Base-by-base conservation (phyloP, 1,284 basidiomycete species). In the Sparassis latifolia region DNA sequence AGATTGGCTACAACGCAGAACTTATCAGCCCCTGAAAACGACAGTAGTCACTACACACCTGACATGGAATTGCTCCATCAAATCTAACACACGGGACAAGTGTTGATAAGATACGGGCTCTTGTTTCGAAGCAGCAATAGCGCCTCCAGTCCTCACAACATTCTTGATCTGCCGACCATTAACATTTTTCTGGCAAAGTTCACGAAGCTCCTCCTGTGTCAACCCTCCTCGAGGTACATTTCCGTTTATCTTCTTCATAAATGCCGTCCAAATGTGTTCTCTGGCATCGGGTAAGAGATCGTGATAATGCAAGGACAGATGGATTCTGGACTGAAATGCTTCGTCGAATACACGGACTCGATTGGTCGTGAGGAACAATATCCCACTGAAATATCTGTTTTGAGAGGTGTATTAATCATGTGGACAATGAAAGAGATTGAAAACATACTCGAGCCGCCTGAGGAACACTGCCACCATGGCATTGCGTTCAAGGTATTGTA, bases 141-240 rank as follows among this genome's bases (percentile, higher is more conserved):
- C 78, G 48, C 78, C 75, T 7, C 81, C 82, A 1, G 80, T 84
- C 55, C 78, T 70, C 32, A 78, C 77, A 4, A 78, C 78, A 53
- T 84, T 84, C 73, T 82, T 84, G 58, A 84, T 83, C 64, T 82
- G 77, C 42, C 81, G 62, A 7, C 82, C 81, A 58, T 83, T 83
- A 50, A 82, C 69, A 47, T 76, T 69, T 55, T 76, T 71, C 61
- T 69, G 69, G 4, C 76, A 75, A 6, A 84, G 67, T 42, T 68
- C 63, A 45, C 60, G 62, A 45, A 82, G 68, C 53, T 84, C 68
- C 31, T 69, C 73, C 1, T 62, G 53, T 2, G 71, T 69, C 37
- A 82, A 50, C 1, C 62, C 65, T 7, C 56, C 62, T 33, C 67
- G 52, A 31, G 58, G 61, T 12, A 56, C 48, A 28, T 64, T 52